Evolutionary conservation across 441 rosid species (phyloP), one percentile per base, ranked within the genome.

Genomic region (Eruca vesicaria): DNA sequence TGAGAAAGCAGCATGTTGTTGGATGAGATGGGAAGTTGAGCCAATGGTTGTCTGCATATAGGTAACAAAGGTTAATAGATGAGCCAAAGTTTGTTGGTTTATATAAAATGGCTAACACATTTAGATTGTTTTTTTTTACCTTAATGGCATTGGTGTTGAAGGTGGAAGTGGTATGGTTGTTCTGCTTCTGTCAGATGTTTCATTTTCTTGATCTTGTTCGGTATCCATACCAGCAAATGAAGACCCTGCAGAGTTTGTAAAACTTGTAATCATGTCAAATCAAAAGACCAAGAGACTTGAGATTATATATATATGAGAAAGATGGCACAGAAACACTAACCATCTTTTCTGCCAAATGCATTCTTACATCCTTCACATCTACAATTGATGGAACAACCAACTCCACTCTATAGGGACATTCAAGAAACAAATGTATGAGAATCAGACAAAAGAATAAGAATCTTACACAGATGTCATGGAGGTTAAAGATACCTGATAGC

Each of bases 401-500:
- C 97, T 29, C 94, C 97, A 26, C 97, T 92, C 98, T 94, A 62
- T 15, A 73, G 50, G 64, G 67, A 29, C 70, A 55, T 11, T 32
- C 19, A 2, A 31, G 7, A 63, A 9, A 58, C 18, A 33, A 64
- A 35, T 6, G 33, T 14, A 66, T 41, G 7, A 73, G 28, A 71
- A 48, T 48, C 26, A 15, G 43, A 16, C 11, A 6, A 57, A 14
- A 1, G 28, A 69, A 6, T 12, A n/a, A 36, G 63, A 59, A 41
- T 4, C 70, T 12, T 33, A 19, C 19, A 31, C 14, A 29, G 18
- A 28, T 38, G n/a, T n/a, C n/a, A n/a, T n/a, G n/a, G n/a, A n/a
- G n/a, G n/a, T n/a, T n/a, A n/a, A n/a, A n/a, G n/a, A n/a, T n/a
- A 94, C 98, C 97, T 92, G 98, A 80, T 79, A 94, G 89, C 98